Evolutionary conservation across 139 green algal genomes (phyloP), one percentile per base, ranked within the genome.

Genomic region (Chlorella sp.): DNA sequence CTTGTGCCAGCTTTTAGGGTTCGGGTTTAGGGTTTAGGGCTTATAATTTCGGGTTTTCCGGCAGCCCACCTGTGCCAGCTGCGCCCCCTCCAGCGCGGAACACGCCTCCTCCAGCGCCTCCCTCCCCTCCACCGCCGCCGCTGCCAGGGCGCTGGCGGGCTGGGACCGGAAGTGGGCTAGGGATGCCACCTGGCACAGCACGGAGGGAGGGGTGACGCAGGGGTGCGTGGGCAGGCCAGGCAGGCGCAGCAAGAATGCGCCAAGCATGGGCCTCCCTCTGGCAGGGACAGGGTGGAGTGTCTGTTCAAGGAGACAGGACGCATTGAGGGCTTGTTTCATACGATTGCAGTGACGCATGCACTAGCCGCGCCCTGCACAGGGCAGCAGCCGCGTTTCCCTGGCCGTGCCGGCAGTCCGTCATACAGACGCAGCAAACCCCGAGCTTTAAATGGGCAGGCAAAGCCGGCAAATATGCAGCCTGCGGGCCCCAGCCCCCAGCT

Each of bases 81-180:
- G 61, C 34, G 48, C 71, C 32, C 61, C 3, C 0, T 61, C 42
- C 61, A 91, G 68, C 34, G 36, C 26, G 39, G 48, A 48, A 19
- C 64, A 88, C 1, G 88, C 91, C 1, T 40, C 69, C 30, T n/a
- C 26, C 34, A 93, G 69, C 73, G 79, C 77, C 37, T 71, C 80
- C 28, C 60, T 21, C 9, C 89, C 82, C n/a, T 57, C 68, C 40
- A 69, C 42, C 64, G 78, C 81, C 64, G 86, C 89, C 12, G 86
- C 42, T 11, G 90, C 89, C 83, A 92, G 88, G 3, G 69, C 26
- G 34, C 48, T 78, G 22, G 90, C 18, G 39, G 91, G 89, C n/a
- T 86, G 42, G 1, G 28, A 40, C n/a, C 87, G 89, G 61, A 94
- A 94, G 83, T 94, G 93, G 12, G 34, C 75, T 16, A 93, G 77